Percentiles rank a stretch among this genome's conserved stretches.
Conservation (phyloP, 768 basidiomycete genomes). For the Hypsizygus marmoreus region DNA sequence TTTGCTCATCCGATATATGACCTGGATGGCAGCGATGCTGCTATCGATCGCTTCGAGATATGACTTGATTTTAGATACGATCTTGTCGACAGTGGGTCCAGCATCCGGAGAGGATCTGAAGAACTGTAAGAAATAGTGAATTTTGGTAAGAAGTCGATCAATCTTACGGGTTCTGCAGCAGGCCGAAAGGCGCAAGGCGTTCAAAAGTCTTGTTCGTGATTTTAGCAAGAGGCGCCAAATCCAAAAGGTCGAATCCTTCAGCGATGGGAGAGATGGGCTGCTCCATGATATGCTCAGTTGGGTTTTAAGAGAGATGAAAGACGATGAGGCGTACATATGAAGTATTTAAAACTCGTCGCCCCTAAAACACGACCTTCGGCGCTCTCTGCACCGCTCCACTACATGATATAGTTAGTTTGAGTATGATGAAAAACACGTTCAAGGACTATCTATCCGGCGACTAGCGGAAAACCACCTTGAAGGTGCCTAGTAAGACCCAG, state of each 20-base stretch:
- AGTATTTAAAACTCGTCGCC: background rate
- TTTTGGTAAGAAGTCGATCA: background rate
- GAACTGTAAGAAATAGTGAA: background rate
- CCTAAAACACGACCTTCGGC: slow-evolving; percentile 1
- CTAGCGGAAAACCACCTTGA: no score
- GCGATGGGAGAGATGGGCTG: background rate
- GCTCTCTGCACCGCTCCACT: no score
- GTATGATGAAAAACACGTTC: no score
- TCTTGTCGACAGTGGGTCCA: slow-evolving; percentile 10
- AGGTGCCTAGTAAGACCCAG: no score
- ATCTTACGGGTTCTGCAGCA: slow-evolving; percentile 30
- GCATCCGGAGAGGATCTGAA: slow-evolving; percentile 21
- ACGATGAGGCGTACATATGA: background rate
- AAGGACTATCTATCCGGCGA: no score
- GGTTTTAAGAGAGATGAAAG: background rate
- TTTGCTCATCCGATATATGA: slow-evolving; percentile 18
- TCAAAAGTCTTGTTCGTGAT: slow-evolving; percentile 39
- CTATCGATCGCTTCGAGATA: slow-evolving; percentile 21
- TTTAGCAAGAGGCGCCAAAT: slow-evolving; percentile 29
- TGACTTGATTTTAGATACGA: slow-evolving; percentile 13
- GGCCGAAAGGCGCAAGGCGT: slow-evolving; percentile 36
- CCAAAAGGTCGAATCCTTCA: slow-evolving; percentile 17
- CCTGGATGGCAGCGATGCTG: slow-evolving; percentile 18
- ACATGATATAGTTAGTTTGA: no score
- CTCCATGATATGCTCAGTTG: slow-evolving; percentile 5